phyloP scores from a whole-genome alignment of 805 yeast genomes.

The Soucietia sequanensis region DNA sequence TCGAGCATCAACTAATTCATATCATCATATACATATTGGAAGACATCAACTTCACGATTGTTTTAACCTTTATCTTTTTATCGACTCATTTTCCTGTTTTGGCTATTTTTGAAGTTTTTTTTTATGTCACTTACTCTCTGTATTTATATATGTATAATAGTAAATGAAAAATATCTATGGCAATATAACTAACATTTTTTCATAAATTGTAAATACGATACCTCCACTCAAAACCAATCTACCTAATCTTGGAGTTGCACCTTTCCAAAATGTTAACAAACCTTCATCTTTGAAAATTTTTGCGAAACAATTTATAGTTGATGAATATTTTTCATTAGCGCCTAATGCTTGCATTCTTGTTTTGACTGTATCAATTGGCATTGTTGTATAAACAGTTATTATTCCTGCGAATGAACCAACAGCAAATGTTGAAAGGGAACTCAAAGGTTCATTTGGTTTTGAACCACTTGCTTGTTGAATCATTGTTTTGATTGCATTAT shows the following conservation, averaged over 20 bases:
- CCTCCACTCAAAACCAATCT: slow-evolving; percentile 93
- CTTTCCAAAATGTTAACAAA: slow-evolving; percentile 90
- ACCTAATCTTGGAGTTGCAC: slow-evolving; percentile 96
- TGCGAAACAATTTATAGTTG: slow-evolving; percentile 80
- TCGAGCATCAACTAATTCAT: too few relatives aligned
- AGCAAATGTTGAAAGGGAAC: slow-evolving; percentile 75
- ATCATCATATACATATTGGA: background rate
- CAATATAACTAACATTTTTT: slow-evolving; percentile 72
- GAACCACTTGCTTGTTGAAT: slow-evolving; percentile 68
- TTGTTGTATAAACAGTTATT: slow-evolving; percentile 86
- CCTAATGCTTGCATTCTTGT: slow-evolving; percentile 96
- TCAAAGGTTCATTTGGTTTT: slow-evolving; percentile 70
- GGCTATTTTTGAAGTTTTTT: background rate
- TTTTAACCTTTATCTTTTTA: slow-evolving; percentile 1
- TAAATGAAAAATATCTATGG: slow-evolving; percentile 18
- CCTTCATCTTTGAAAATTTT: slow-evolving; percentile 87
- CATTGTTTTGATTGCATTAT: slow-evolving; percentile 79
- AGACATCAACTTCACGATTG: too few relatives aligned
- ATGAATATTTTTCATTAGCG: slow-evolving; percentile 64
- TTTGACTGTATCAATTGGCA: slow-evolving; percentile 95
- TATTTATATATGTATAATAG: background rate
- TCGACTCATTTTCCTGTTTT: background rate
- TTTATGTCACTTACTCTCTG: too few relatives aligned
- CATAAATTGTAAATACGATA: slow-evolving; percentile 94
- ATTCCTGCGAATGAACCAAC: slow-evolving; percentile 91